A percentile compares a stretch with the other conserved stretches of the same genome.
These are phyloP conservation scores for Penicillium longicatenatum DNA, from an alignment of 495 filamentous ascomycete species.

Conservation along the genomic window DNA sequence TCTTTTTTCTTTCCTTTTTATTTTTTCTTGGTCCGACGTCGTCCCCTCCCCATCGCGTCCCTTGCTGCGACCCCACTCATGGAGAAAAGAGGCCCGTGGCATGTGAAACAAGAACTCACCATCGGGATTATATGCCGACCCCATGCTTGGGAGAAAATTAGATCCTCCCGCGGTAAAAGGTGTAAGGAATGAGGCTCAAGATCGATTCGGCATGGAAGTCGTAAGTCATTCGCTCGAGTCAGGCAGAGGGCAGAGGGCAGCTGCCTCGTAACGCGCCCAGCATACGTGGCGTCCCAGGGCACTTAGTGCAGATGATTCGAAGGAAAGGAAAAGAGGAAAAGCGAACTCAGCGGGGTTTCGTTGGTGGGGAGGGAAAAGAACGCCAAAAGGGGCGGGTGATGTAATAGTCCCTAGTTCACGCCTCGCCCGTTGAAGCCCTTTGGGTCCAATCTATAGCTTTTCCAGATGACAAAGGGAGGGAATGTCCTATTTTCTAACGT, in stretches of 20 bases:
- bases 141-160: constrained; percentile 33
- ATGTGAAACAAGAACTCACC: constrained; percentile 42
- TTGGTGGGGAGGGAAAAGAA: constrained; percentile 49
- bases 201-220: constrained; percentile 24
- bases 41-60: constrained; percentile 1
- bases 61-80: constrained; percentile 11
- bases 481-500: not conserved
- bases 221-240: constrained; percentile 31
- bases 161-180: constrained; percentile 1
- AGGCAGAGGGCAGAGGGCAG: constrained; percentile 35
- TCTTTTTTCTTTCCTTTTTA: not conserved
- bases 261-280: constrained; percentile 43
- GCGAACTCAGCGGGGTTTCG: constrained; percentile 27
- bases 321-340: constrained; percentile 10
- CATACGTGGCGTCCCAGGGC: constrained; percentile 34
- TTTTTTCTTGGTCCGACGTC: not conserved
- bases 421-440: not conserved
- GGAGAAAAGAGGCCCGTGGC: constrained; percentile 10
- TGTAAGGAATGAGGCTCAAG: constrained; percentile 32
- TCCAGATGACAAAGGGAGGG: not conserved
- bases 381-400: constrained; percentile 25
- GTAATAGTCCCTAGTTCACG: constrained; percentile 16
- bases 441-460: not conserved
- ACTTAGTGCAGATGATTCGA: constrained; percentile 25
- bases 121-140: constrained; percentile 43